phyloP scores from a whole-genome alignment of 306 rosid species.

The Cucumis sativus region DNA sequence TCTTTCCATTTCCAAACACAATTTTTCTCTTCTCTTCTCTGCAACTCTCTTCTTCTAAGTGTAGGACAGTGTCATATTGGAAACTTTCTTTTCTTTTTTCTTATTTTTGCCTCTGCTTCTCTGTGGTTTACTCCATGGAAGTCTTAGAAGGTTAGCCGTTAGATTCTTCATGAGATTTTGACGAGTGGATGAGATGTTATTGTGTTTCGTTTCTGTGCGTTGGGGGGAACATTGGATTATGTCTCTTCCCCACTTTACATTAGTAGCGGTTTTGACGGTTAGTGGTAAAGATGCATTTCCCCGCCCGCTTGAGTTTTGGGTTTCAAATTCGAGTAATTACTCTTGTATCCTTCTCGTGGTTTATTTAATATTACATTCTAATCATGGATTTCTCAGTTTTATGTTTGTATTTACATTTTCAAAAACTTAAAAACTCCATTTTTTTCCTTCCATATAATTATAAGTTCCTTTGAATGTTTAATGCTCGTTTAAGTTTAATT shows the following conservation, averaged over 20 bases:
- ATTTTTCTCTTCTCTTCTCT: not conserved
- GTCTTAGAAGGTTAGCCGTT: not conserved
- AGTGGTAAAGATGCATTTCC: conserved; percentile 27
- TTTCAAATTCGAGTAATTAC: not conserved
- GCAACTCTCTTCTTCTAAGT: not conserved
- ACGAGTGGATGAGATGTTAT: conserved; percentile 1
- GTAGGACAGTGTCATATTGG: not conserved
- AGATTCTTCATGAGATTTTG: not conserved
- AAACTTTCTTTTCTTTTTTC: not conserved
- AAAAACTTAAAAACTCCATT: too few species aligned
- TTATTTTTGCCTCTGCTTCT: not conserved
- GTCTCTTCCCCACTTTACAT: conserved; percentile 4
- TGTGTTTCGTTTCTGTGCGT: conserved; percentile 8
- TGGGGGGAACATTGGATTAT: not conserved
- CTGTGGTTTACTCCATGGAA: not conserved
- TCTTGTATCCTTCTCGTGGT: not conserved
- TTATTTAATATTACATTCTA: not conserved
- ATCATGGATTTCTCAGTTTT: not conserved
- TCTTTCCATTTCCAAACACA: conserved; percentile 21
- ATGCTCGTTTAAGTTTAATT: too few species aligned
- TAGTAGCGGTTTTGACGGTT: conserved; percentile 48
- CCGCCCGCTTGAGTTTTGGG: conserved; percentile 12
- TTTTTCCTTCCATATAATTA: too few species aligned
- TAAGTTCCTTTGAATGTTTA: too few species aligned
- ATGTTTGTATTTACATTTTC: too few species aligned